Conservation (phyloP, 345 rosid species). For the Aethionema arabicum region DNA sequence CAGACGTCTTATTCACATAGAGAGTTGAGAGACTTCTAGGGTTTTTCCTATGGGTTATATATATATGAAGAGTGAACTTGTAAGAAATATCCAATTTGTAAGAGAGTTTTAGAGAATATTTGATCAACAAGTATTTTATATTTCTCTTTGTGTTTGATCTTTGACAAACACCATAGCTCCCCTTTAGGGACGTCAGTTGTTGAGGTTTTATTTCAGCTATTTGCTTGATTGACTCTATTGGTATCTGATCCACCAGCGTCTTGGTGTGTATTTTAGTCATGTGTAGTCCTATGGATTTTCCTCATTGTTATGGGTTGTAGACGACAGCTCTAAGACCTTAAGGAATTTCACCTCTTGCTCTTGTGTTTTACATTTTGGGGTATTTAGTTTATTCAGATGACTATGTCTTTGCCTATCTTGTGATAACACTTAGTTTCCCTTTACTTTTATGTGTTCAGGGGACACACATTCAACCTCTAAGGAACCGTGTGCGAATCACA, state of each 20-base stretch:
- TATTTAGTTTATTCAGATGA: too few relatives aligned
- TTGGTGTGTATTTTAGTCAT: neutral
- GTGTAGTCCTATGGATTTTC: too few relatives aligned
- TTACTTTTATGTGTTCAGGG: slow-evolving; percentile 38
- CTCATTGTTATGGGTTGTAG: too few relatives aligned
- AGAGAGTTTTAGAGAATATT: too few relatives aligned
- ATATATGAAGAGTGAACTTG: too few relatives aligned
- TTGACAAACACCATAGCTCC: too few relatives aligned
- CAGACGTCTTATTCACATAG: too few relatives aligned
- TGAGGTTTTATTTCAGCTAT: slow-evolving; percentile 13
- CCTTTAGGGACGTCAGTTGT: too few relatives aligned
- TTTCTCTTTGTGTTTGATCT: slow-evolving; percentile 1
- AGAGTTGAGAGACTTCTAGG: too few relatives aligned
- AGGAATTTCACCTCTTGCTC: slow-evolving; percentile 11
- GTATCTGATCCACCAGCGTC: neutral
- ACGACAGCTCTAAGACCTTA: neutral
- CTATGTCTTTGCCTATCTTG: neutral
- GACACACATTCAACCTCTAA: slow-evolving; percentile 48
- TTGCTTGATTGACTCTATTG: neutral
- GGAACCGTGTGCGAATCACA: slow-evolving; percentile 54
- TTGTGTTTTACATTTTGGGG: neutral
- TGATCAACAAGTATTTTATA: too few relatives aligned
- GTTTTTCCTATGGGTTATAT: too few relatives aligned
- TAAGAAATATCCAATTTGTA: too few relatives aligned
- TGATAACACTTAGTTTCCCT: neutral